Evolutionary conservation across 2,329 filamentous ascomycete species (phyloP), one percentile per base, ranked within the genome.

Genomic region (Xylaria sp.): DNA sequence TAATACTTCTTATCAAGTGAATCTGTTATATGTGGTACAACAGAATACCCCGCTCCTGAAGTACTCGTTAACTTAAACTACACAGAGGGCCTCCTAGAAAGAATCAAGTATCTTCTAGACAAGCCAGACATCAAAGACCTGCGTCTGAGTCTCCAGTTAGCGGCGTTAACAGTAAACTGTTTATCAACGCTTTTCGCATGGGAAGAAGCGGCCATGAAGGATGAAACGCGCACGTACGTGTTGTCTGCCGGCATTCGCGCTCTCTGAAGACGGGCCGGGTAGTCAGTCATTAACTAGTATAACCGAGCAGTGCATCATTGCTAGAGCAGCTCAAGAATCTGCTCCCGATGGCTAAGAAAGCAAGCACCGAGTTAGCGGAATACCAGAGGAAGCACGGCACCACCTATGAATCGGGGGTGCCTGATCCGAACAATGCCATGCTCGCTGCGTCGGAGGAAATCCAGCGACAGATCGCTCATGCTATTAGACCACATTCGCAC

Each of bases 61-160:
- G 9, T 12, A 21, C 23, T 47, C 12, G 58, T 42, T 68, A 12
- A 68, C 57, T 35, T 16, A 0, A 42, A 6, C n/a, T 61, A 2
- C 25, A 13, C 12, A 68, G 55, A 64, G 48, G 64, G 55, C 3
- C n/a, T 68, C 8, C 8, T 65, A 23, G 51, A 68, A 27, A 58
- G 60, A 12, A 60, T 68, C 12, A 68, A 25, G n/a, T 68, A 63
- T 23, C 37, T 70, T 25, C 40, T 70, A 10, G 53, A 62, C 29
- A 70, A 65, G 25, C 68, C 68, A 27, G 64, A 69, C 5, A 40
- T 69, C n/a, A 64, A 25, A 40, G 60, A 67, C 32, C 51, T 69
- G 18, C 64, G 64, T 16, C 51, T 69, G 12, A 61, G 60, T 37
- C 29, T 69, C 13, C 68, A 61, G 50, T 23, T 40, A 12, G 65